phyloP scores from a whole-genome alignment of 176 grass and related monocot species.

The Triticum timopheevii region DNA sequence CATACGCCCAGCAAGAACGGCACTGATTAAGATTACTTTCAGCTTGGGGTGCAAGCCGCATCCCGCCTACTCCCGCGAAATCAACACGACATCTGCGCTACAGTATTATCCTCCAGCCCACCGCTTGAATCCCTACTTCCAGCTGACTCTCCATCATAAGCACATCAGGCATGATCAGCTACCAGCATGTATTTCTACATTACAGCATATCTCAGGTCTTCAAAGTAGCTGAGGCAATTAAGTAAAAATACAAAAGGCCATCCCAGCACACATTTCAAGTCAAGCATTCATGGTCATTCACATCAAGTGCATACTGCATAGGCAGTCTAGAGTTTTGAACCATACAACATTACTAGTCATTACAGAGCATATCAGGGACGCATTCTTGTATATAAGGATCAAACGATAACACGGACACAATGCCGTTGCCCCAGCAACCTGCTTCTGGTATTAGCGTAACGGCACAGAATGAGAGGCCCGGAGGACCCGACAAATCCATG shows the following conservation, averaged over 20 bases:
- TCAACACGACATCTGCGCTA: too few species aligned
- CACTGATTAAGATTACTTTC: background rate
- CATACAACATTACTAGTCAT: background rate
- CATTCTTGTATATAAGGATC: background rate
- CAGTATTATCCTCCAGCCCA: too few species aligned
- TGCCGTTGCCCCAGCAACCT: background rate
- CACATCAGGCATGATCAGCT: background rate
- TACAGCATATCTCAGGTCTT: background rate
- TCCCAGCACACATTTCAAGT: conserved; percentile 11
- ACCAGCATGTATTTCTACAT: background rate
- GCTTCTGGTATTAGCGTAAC: background rate
- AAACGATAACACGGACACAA: conserved; percentile 1
- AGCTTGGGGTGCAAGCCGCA: too few species aligned
- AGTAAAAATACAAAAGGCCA: background rate
- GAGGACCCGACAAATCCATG: background rate
- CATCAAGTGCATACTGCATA: background rate
- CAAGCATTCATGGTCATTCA: background rate
- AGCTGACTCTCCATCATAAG: background rate
- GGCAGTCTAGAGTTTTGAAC: background rate
- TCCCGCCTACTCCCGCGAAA: too few species aligned
- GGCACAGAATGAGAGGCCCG: background rate
- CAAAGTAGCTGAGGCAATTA: background rate
- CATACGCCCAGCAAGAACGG: background rate
- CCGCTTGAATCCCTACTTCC: background rate
- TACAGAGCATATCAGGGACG: background rate